phyloP scores from a whole-genome alignment of 768 basidiomycete species.

The Leccinum arenicola region DNA sequence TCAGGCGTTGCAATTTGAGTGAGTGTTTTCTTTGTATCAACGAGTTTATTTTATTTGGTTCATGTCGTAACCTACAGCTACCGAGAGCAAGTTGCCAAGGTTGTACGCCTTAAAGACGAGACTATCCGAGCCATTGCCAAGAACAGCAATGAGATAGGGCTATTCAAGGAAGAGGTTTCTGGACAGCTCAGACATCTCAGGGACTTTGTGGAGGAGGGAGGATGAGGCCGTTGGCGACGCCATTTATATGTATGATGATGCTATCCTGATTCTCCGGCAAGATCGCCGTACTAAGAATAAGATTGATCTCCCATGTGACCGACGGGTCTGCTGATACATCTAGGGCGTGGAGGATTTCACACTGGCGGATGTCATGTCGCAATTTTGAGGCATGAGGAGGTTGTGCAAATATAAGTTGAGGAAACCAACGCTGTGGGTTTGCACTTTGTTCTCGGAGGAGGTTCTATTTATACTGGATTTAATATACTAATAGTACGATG shows the following conservation, averaged over 20 bases:
- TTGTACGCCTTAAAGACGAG: constrained; percentile 71
- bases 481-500: background rate
- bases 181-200: constrained; percentile 64
- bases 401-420: background rate
- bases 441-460: background rate
- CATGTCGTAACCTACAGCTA: constrained; percentile 45
- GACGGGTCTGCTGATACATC: background rate
- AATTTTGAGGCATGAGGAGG: background rate
- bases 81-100: constrained; percentile 75
- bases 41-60: background rate
- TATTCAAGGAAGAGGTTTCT: constrained; percentile 79
- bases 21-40: constrained; percentile 24
- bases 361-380: background rate
- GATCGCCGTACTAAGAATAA: background rate
- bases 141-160: constrained; percentile 79
- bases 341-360: constrained; percentile 2
- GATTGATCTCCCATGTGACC: background rate
- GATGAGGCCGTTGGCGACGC: constrained; percentile 12
- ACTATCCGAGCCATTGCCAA: constrained; percentile 79
- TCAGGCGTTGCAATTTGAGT: constrained; percentile 78
- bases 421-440: background rate
- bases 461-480: background rate
- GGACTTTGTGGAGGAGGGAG: constrained; percentile 60
- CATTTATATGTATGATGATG: background rate
- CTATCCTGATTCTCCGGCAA: background rate